Evolutionary conservation across 2,329 filamentous ascomycete genomes (phyloP), one percentile per base, ranked within the genome.

Genomic region (Ophiostoma montium): DNA sequence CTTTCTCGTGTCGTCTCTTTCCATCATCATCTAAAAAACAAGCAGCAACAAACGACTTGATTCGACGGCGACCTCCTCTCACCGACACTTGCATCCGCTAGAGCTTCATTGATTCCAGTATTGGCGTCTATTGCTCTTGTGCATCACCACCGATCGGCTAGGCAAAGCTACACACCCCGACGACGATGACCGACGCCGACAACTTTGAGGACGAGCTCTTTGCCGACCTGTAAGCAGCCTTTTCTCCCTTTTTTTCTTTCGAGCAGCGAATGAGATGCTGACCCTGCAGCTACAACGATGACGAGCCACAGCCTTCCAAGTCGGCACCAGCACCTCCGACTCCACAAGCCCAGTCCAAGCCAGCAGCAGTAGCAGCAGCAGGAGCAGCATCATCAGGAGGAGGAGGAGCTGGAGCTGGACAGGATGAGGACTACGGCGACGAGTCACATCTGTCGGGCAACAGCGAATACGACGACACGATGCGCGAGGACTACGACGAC

Each of bases 181-280:
- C 36, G 16, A 56, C 35, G 7, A 88, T 88, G 84, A 77, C 83
- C 31, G 85, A 89, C 59, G 70, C 75, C 49, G 84, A 86, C 58
- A 83, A 84, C 56, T 78, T 85, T 57, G 86, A 94, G 57, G 86
- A 94, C 62, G 86, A 94, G 74, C 83, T 94, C 63, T 94, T 94
- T 65, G 86, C 86, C 59, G 86, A 94, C 68, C 75, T 94, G 86
- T 94, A 69, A 66, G 86, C 75, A 50, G 13, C 15, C 8, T 13
- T 33, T 18, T 39, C 5, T 31, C 23, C 35, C 35, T 16, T 3
- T 12, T 18, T 15, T 16, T 42, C 39, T 16, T n/a, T n/a, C n/a
- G n/a, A n/a, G n/a, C n/a, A n/a, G n/a, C n/a, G n/a, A n/a, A n/a
- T n/a, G n/a, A n/a, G n/a, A n/a, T 19, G 11, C 23, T 23, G 30